Evolutionary conservation across 768 basidiomycete genomes (phyloP).

Genomic region (Leccinum rimulosum): DNA sequence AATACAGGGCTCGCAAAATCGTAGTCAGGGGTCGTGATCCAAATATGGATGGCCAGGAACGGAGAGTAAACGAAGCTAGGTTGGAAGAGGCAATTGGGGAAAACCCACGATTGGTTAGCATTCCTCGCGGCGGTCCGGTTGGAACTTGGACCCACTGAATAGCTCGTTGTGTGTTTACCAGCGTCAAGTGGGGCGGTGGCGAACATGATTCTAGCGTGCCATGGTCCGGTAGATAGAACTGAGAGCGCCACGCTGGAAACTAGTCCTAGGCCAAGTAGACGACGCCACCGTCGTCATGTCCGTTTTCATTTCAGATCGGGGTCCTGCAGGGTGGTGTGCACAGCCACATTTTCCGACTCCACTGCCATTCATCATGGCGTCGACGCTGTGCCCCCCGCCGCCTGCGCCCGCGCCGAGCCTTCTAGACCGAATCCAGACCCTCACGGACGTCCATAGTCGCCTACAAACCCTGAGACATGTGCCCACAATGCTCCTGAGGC

Average conservation of each 20-base stretch:
- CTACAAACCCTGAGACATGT: slow-evolving; percentile 46
- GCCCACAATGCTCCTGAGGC: slow-evolving; percentile 44
- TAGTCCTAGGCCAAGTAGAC: not conserved
- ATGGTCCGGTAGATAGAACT: not conserved
- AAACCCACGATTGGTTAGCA: slow-evolving; percentile 5
- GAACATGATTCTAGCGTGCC: not conserved
- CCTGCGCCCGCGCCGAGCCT: slow-evolving; percentile 25
- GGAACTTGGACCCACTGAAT: not conserved
- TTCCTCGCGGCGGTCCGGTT: not conserved
- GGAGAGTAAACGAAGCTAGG: not conserved
- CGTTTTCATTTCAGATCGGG: too few species aligned
- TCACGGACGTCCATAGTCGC: slow-evolving; percentile 45
- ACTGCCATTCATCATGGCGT: not conserved
- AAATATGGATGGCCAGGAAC: slow-evolving; percentile 4
- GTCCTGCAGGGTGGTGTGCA: slow-evolving; percentile 6
- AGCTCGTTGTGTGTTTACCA: not conserved
- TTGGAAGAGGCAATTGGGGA: slow-evolving; percentile 6
- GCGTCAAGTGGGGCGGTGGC: slow-evolving; percentile 14
- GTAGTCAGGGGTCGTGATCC: slow-evolving; percentile 5
- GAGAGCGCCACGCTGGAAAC: slow-evolving; percentile 12
- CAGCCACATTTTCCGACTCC: slow-evolving; percentile 15
- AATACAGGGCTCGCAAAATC: not conserved
- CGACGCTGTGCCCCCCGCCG: slow-evolving; percentile 1
- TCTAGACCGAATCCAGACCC: slow-evolving; percentile 43
- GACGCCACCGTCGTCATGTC: slow-evolving; percentile 8